A percentile compares a stretch with the other conserved stretches of the same genome.
Evolutionary conservation across 768 basidiomycete genomes (phyloP).

Genomic region (Tremella fuciformis): DNA sequence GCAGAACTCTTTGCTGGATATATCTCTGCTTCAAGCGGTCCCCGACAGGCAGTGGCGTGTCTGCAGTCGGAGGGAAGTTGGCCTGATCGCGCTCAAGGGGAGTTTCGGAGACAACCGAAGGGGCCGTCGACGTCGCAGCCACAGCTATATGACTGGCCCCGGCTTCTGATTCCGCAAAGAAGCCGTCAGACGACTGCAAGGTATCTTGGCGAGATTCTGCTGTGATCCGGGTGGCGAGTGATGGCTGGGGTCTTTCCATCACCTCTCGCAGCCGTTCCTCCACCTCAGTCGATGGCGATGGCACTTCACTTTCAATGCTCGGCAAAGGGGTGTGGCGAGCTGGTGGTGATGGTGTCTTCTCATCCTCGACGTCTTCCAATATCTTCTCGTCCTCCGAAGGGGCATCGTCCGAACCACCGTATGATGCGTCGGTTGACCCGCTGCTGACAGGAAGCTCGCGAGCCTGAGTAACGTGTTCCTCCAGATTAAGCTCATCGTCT

Average conservation of each 20-base stretch:
- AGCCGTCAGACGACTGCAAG: slow-evolving; percentile 19
- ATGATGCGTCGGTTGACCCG: slow-evolving; percentile 47
- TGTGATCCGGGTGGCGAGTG: slow-evolving; percentile 29
- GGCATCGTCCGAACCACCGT: slow-evolving; percentile 36
- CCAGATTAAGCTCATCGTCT: slow-evolving; percentile 65
- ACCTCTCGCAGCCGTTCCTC: slow-evolving; percentile 1
- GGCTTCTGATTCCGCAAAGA: slow-evolving; percentile 34
- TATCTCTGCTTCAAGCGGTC: slow-evolving; percentile 77
- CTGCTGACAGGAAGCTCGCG: slow-evolving; percentile 52
- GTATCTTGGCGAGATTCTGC: slow-evolving; percentile 26
- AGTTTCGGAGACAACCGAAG: slow-evolving; percentile 27
- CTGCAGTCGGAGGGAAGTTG: background rate
- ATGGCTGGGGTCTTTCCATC: slow-evolving; percentile 7
- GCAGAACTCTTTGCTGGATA: slow-evolving; percentile 68
- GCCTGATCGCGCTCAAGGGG: background rate
- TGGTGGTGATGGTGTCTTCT: slow-evolving; percentile 26
- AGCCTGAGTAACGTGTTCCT: slow-evolving; percentile 66
- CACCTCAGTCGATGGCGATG: background rate
- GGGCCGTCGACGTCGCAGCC: slow-evolving; percentile 34
- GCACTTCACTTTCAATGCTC: background rate
- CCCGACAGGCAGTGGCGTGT: slow-evolving; percentile 55
- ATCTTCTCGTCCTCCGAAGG: slow-evolving; percentile 30
- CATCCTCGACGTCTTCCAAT: slow-evolving; percentile 35
- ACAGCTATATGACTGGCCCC: slow-evolving; percentile 29
- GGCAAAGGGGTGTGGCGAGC: background rate